Conservation (phyloP, 495 filamentous ascomycete genomes). For the Parathielavia appendiculata region DNA sequence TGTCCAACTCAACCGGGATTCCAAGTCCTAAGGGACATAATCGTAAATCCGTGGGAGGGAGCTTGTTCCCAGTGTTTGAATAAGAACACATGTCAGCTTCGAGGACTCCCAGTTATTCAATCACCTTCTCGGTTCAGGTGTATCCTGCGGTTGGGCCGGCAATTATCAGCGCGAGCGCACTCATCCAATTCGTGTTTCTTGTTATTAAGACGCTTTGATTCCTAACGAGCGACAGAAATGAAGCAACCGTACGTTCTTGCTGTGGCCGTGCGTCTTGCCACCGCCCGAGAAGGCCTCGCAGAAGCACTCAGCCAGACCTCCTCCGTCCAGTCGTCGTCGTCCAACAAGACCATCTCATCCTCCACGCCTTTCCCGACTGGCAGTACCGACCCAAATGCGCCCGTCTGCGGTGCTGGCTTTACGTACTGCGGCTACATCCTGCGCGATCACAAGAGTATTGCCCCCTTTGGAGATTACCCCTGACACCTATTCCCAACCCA, state of each 20-base stretch:
- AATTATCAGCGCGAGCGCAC: no score
- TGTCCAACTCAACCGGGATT: no score
- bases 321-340: no score
- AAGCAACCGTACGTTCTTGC: background rate
- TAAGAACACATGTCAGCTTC: no score
- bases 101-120: no score
- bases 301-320: background rate
- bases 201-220: background rate
- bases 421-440: constrained; percentile 46
- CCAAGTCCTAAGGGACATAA: no score
- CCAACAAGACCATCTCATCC: background rate
- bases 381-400: constrained; percentile 9
- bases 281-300: constrained; percentile 13
- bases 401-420: constrained; percentile 40
- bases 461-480: background rate
- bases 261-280: constrained; percentile 9
- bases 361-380: constrained; percentile 11
- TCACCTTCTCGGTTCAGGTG: no score
- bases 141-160: no score
- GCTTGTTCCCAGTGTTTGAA: no score
- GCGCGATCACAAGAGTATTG: constrained; percentile 36
- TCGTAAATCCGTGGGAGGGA: no score
- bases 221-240: background rate
- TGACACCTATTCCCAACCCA: background rate
- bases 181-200: no score